A percentile compares a stretch with the other conserved stretches of the same genome.
phyloP scores from a whole-genome alignment of 345 rosid species.

The Dipteronia sinensis region DNA sequence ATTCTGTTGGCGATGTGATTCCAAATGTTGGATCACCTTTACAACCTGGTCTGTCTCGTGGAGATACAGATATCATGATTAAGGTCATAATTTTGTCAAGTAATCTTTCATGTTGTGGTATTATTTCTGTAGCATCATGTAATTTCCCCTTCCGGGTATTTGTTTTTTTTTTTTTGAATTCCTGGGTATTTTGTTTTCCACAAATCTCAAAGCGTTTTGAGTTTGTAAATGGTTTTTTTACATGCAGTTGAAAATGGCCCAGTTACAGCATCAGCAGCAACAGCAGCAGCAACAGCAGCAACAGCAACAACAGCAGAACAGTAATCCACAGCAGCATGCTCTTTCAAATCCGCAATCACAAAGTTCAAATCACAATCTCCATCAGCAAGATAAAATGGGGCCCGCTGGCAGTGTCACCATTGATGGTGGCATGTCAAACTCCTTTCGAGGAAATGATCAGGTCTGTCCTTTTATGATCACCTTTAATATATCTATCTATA shows the following conservation, averaged over 20 bases:
- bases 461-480: constrained; percentile 46
- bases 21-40: constrained; percentile 70
- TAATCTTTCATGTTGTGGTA: not conserved
- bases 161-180: too few relatives aligned
- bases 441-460: constrained; percentile 97
- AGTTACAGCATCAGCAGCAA: constrained; percentile 34
- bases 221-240: constrained; percentile 6
- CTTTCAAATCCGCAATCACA: constrained; percentile 77
- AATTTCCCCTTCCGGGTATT: not conserved
- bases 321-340: constrained; percentile 56
- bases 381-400: constrained; percentile 88
- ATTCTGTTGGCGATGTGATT: constrained; percentile 72
- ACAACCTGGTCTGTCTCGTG: constrained; percentile 60
- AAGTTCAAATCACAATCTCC: constrained; percentile 68
- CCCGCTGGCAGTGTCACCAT: constrained; percentile 62
- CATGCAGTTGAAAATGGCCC: constrained; percentile 71
- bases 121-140: not conserved
- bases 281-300: constrained; percentile 46
- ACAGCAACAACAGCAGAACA: constrained; percentile 61
- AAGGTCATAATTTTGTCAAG: constrained; percentile 48
- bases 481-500: constrained; percentile 1
- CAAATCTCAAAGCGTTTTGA: not conserved
- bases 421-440: constrained; percentile 90
- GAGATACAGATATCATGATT: constrained; percentile 64
- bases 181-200: not conserved